Base-by-base conservation (phyloP, 176 grass and related monocot genomes). In the Musa acuminata region DNA sequence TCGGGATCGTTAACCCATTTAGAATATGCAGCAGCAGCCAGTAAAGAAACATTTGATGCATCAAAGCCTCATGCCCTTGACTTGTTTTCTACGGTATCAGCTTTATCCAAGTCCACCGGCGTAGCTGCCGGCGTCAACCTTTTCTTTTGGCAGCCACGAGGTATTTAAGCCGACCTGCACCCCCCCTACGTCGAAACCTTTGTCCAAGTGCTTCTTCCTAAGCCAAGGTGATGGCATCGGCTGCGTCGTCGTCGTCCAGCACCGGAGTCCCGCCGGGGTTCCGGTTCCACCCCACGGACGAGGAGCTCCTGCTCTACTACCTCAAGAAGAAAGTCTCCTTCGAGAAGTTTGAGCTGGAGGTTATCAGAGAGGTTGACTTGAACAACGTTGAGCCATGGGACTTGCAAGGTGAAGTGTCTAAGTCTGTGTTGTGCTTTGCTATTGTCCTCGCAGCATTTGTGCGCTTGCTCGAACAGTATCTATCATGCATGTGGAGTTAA, bases 321-420 rank as follows among this genome's bases (percentile, higher is more conserved):
- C 84, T 99, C 68, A 89, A 94, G 86, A 99, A 99, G 82, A 99
- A 99, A 82, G 6, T 89, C 13, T 87, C 80, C 10, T 99, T 89
- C 75, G 95, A 99, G 80, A 99, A 91, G 78, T 91, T 99, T 67
- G 95, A 99, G 69, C 84, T 94, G 58, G 95, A 99, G 82, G 95
- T 99, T 63, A 99, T 99, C 69, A 66, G 70, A 54, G 95, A 99
- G 84, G 87, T 99, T n/a, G 95, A 99, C 77, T 81, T 99, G 55
- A 99, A 99, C 83, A 99, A 91, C 84, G 91, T 94, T 62, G 95
- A 99, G 78, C 95, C 95, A 49, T 99, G 95, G 95, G 95, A 99
- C 1, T 85, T 99, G 60, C 95, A 99, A 99, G 95, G 95, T 93
- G 81, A 48, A 13, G 1, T 11, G 3, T 11, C 35, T 43, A 0